A percentile compares a stretch with the other conserved stretches of the same genome.
These are phyloP conservation scores for Eragrostis tef DNA, from an alignment of 202 grass and related monocot species.

Conservation along the genomic window DNA sequence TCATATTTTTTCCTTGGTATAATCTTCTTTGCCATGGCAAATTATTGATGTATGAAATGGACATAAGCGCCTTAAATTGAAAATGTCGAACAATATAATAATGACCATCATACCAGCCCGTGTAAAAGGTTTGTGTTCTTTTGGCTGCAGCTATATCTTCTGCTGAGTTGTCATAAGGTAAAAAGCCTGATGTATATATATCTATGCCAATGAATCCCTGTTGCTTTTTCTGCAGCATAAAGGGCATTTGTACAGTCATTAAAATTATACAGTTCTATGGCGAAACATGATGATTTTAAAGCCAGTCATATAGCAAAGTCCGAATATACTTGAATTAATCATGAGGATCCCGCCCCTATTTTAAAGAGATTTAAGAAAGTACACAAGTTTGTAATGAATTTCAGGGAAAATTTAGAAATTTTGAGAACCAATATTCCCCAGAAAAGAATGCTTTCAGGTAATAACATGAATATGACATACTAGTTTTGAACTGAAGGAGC, in stretches of 20 bases:
- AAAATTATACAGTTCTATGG: not conserved
- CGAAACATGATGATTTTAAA: not conserved
- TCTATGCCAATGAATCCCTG: slow-evolving; percentile 51
- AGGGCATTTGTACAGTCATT: not conserved
- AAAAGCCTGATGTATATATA: slow-evolving; percentile 39
- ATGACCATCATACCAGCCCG: slow-evolving; percentile 43
- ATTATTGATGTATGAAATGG: not conserved
- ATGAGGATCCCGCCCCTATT: no score
- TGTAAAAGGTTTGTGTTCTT: slow-evolving; percentile 47
- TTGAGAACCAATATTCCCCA: no score
- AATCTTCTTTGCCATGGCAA: not conserved
- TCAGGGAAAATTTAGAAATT: no score
- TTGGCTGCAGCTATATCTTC: slow-evolving; percentile 32
- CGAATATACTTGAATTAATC: no score
- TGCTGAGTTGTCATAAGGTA: slow-evolving; percentile 46
- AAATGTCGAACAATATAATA: not conserved
- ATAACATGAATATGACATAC: no score
- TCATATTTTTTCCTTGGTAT: no score
- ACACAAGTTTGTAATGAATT: no score
- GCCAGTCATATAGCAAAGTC: not conserved
- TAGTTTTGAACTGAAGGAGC: no score
- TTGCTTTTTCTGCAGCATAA: slow-evolving; percentile 44
- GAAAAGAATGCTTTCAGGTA: no score
- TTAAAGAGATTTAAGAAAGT: no score
- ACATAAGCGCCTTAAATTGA: not conserved